Percentiles rank a stretch among this genome's conserved stretches.
Evolutionary conservation across 2,329 filamentous ascomycete species (phyloP).

Genomic region (Sporothrix pallida): DNA sequence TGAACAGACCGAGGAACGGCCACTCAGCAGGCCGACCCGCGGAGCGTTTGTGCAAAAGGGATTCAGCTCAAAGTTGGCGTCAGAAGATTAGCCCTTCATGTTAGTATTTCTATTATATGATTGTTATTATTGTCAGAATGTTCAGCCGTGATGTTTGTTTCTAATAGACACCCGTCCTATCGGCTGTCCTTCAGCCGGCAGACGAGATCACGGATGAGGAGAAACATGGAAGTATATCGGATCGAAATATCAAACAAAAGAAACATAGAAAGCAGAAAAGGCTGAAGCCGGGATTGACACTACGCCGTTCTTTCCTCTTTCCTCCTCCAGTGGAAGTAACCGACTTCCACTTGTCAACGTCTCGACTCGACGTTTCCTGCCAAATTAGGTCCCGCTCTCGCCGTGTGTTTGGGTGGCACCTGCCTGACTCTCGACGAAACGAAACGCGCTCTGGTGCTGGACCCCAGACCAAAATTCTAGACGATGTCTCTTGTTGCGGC

Average conservation of each 20-base stretch:
- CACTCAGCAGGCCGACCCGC: too few species aligned
- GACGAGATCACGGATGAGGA: not conserved
- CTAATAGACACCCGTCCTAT: not conserved
- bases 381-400: too few species aligned
- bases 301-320: not conserved
- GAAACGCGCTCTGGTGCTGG: not conserved
- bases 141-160: slow-evolving; percentile 15
- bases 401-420: too few species aligned
- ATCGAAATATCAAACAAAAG: not conserved
- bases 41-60: not conserved
- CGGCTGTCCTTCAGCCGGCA: slow-evolving; percentile 14
- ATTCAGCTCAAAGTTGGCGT: too few species aligned
- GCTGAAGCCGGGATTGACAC: slow-evolving; percentile 4
- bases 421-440: not conserved
- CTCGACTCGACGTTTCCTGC: not conserved
- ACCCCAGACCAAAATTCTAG: not conserved
- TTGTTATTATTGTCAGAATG: not conserved
- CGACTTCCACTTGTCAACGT: not conserved
- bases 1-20: not conserved
- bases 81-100: not conserved
- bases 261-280: not conserved
- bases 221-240: not conserved
- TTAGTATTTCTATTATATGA: not conserved
- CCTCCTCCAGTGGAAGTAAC: not conserved
- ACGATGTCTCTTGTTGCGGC: not conserved